Base-by-base conservation (phyloP, 371 early-diverging fungal species). In the Coemansia sp. region DNA sequence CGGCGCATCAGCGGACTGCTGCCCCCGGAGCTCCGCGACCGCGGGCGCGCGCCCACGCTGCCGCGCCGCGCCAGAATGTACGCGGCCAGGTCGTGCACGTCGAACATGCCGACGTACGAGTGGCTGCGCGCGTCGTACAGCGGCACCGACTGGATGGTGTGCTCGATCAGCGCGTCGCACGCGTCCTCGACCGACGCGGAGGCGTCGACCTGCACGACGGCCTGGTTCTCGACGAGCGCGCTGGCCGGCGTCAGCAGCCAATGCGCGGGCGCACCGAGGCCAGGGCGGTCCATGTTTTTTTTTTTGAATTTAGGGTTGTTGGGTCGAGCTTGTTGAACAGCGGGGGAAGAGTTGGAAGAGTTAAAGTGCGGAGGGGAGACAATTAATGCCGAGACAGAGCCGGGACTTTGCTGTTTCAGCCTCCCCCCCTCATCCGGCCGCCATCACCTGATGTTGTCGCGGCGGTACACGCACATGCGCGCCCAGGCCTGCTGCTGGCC, bases 71-170 rank as follows among this genome's bases (percentile, higher is more conserved):
- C 48, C 36, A 88, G 67, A 8, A 88, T 69, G 63, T 85, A 88
- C 1, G 86, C 72, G 54, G 87, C 86, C 34, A 92, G 75, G 67
- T 93, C 93, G 31, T 87, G 87, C 76, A 90, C 88, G 63, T 93
- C 93, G 79, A 93, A 91, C 90, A 93, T 91, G 48, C 93, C 93
- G 1, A 88, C 81, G 70, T 86, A 91, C 10, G 76, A 62, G 35
- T 76, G 75, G 32, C 56, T 68, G 20, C 26, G 30, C 7, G 56
- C 54, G 57, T 90, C 87, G 78, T 86, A 90, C 0, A 93, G 86
- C 2, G 93, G 93, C 0, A 91, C 92, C 0, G 90, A 88, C 4
- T 88, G 86, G 40, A 85, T 83, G 40, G 41, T 47, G 59, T 81
- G 66, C 55, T 72, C 39, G 52, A 78, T 78, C 31, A 81, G 78